Conservation (phyloP, 805 yeast species). For the Martiniozyma abietophila region DNA sequence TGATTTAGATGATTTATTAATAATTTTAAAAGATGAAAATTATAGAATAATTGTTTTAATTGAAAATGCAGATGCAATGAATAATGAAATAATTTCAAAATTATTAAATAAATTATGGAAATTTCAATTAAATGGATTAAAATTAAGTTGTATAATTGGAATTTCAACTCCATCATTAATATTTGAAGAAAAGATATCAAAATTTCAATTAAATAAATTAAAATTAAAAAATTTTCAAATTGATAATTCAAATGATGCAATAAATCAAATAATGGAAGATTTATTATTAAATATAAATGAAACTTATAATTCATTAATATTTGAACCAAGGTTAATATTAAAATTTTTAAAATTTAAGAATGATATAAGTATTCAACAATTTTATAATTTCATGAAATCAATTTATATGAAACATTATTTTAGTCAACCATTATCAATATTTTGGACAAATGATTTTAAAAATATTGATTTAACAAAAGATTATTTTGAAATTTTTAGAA, state of each 20-base stretch:
- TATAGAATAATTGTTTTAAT: constrained; percentile 20
- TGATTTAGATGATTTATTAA: constrained; percentile 22
- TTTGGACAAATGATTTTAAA: constrained; percentile 25
- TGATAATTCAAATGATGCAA: constrained; percentile 25
- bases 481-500: constrained; percentile 21
- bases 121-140: constrained; percentile 9
- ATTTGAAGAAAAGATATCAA: constrained; percentile 27
- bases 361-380: constrained; percentile 23
- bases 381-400: constrained; percentile 24
- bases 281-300: constrained; percentile 24
- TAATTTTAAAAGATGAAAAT: constrained; percentile 9
- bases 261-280: constrained; percentile 25
- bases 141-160: constrained; percentile 23
- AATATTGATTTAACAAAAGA: constrained; percentile 16
- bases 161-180: constrained; percentile 27
- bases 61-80: constrained; percentile 30
- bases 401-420: constrained; percentile 28
- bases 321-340: constrained; percentile 24
- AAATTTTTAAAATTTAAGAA: constrained; percentile 19
- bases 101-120: constrained; percentile 19
- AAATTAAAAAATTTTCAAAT: constrained; percentile 20
- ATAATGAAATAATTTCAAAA: constrained; percentile 18
- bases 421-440: constrained; percentile 25
- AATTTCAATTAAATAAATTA: constrained; percentile 16
- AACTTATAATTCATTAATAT: constrained; percentile 25